Base-by-base conservation (phyloP, 257 asterid species). In the Cruciata laevipes region DNA sequence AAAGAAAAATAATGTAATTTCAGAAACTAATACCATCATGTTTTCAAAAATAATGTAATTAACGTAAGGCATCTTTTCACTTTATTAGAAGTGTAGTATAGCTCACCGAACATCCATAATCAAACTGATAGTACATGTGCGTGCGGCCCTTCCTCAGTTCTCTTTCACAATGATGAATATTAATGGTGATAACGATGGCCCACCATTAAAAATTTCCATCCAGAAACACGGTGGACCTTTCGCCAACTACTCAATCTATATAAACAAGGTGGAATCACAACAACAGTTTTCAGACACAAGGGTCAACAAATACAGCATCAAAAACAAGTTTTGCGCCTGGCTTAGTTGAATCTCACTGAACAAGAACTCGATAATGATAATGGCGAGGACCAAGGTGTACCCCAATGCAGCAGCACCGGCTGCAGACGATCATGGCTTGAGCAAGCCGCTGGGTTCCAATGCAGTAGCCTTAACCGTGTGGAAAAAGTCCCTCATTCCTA, bases 401-500 rank as follows among this genome's bases (percentile, higher is more conserved):
- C 95, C 95, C 3, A 85, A 85, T 69, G 81, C 78, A 56, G 33
- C 61, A 7, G 58, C 58, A 9, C 40, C 63, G 10, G 33, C 33
- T 5, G 40, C 66, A 35, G 66, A 60, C 31, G 1, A 60, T 32
- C 25, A 32, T 61, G 47, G 0, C 7, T 1, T 18, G 70, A 59
- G 68, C 0, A 52, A 72, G 35, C 73, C 85, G 10, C 37, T 2
- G 58, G 56, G 7, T 17, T 58, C 70, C 3, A 47, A 47, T 47
- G 20, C 55, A 47, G 66, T 42, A 71, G 89, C 78, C 38, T 80
- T 87, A 0, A 89, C 96, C 14, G 93, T 89, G 4, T 89, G 95
- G 96, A 89, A 84, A 78, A 89, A 89, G 68, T 89, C 95, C 33
- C 68, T 89, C 58, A 81, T 89, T 35, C 74, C 85, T 31, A 87